A percentile compares a stretch with the other conserved stretches of the same genome.
phyloP scores from a whole-genome alignment of 768 basidiomycete genomes.

The Pulveroboletus sp. region DNA sequence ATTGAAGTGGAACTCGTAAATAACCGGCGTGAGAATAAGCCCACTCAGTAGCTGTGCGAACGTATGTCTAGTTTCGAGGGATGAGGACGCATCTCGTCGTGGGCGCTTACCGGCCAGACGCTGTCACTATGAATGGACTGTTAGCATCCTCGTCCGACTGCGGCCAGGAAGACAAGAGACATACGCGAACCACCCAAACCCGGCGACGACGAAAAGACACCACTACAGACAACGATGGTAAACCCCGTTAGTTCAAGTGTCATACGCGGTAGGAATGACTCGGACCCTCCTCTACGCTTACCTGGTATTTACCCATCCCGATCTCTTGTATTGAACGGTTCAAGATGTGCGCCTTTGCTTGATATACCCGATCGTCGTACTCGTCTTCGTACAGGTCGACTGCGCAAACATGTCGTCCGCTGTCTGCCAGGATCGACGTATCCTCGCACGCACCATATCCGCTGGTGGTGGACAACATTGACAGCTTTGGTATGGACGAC shows the following conservation, averaged over 20 bases:
- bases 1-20: constrained; percentile 46
- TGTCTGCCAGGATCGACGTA: too few species aligned
- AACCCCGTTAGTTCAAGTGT: neutral
- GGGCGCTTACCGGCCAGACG: constrained; percentile 36
- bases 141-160: neutral
- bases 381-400: constrained; percentile 34
- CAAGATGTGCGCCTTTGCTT: constrained; percentile 45
- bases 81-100: neutral
- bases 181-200: constrained; percentile 42
- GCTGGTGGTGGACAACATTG: too few species aligned
- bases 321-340: constrained; percentile 49
- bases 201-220: constrained; percentile 36
- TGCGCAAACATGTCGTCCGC: neutral
- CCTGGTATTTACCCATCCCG: constrained; percentile 57
- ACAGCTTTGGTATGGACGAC: too few species aligned
- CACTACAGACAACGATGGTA: constrained; percentile 23
- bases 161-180: constrained; percentile 5
- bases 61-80: neutral
- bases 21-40: constrained; percentile 44
- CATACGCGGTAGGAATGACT: too few species aligned
- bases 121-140: constrained; percentile 27
- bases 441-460: too few species aligned
- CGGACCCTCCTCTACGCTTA: too few species aligned
- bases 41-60: constrained; percentile 36
- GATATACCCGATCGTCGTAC: constrained; percentile 44